Evolutionary conservation across 2,329 filamentous ascomycete genomes (phyloP), one percentile per base, ranked within the genome.

Genomic region (Chrysoporthe austroafricana): DNA sequence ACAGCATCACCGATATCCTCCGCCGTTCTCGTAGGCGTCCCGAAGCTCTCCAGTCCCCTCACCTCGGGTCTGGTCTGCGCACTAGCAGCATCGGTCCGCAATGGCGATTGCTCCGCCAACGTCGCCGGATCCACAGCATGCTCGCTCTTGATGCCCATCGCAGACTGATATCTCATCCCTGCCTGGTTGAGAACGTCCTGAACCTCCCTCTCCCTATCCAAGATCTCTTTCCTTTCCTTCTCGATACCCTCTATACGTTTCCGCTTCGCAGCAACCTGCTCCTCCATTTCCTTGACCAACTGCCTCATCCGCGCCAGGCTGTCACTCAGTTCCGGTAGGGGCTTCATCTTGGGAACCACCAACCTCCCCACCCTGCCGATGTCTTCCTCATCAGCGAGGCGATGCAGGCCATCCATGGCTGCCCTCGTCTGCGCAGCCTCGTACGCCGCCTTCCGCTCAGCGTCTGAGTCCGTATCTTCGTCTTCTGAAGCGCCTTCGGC

Each of bases 341-440:
- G 90, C 6, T 91, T 90, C 74, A 97, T 92, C 70, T 88, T 90
- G 2, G 92, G 88, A 4, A 85, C 78, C 13, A 82, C 76, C 26
- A 82, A 76, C 71, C 77, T 72, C 48, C 77, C 72, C 36, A 76
- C 76, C 52, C 76, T 74, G 48, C 74, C 76, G 14, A 73, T 67
- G 7, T 77, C 70, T 36, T 79, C 78, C 64, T 79, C 79, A 48
- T 81, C 80, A 21, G 81, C 77, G 58, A 80, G 77, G 16, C 76
- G 81, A 73, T 83, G 84, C 32, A 91, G 74, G 0, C 89, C 91
- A 73, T 95, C 94, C 81, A 96, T 91, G n/a, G 93, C 95, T 3
- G 92, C 91, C 26, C 91, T 87, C 9, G 92, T 94, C 80, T 98
- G 95, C 4, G 92, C 90, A 13, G 89, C 88, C 78, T 97, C 94